Evolutionary conservation across 345 rosid genomes (phyloP).

Genomic region (Eutrema heterophyllum): DNA sequence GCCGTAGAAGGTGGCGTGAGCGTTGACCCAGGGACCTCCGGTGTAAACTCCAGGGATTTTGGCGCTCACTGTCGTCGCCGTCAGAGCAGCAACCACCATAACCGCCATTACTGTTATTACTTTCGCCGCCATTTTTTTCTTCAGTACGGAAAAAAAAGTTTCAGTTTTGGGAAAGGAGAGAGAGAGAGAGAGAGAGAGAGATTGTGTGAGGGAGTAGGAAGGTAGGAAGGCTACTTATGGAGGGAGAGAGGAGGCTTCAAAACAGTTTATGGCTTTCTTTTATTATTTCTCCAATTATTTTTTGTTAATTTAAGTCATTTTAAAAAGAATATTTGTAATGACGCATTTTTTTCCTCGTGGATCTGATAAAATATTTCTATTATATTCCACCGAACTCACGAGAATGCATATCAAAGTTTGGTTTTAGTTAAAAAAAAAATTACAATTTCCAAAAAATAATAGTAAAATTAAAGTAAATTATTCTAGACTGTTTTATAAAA

Average conservation of each 20-base stretch:
- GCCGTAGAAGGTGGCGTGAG: slow-evolving; percentile 92
- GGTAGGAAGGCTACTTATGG: slow-evolving; percentile 22
- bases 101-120: background rate
- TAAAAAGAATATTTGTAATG: background rate
- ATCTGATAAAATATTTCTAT: background rate
- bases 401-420: background rate
- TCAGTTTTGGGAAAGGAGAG: background rate
- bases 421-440: background rate
- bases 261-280: slow-evolving; percentile 17
- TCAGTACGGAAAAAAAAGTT: background rate
- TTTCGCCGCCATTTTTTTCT: slow-evolving; percentile 26
- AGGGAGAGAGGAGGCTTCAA: slow-evolving; percentile 10
- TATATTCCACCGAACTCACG: slow-evolving; percentile 27
- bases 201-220: slow-evolving; percentile 15
- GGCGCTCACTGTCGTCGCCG: slow-evolving; percentile 30
- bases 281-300: background rate
- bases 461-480: background rate
- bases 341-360: background rate
- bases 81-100: slow-evolving; percentile 19
- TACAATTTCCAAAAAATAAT: background rate
- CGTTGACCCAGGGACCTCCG: slow-evolving; percentile 60
- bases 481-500: background rate
- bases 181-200: slow-evolving; percentile 7
- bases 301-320: background rate
- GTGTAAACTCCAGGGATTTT: slow-evolving; percentile 63